Evolutionary conservation across 768 basidiomycete genomes (phyloP), one percentile per base, ranked within the genome.

Genomic region (Symmetrospora coprosmae): DNA sequence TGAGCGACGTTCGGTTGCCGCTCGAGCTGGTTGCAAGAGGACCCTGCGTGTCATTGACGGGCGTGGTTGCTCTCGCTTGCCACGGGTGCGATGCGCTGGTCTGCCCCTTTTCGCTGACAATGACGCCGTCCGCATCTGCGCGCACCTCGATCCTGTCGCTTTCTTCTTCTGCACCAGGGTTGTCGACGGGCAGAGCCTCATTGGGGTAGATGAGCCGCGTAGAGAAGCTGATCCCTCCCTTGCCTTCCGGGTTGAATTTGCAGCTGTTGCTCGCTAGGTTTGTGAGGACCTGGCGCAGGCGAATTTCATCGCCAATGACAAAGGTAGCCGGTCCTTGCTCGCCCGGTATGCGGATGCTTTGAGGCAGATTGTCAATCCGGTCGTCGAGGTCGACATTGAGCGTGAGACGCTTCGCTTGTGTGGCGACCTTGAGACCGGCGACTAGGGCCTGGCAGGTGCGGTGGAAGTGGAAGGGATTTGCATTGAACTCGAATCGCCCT

Each of bases 401-500:
- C 7, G 64, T 34, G 23, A 72, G 63, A 2, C 66, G 65, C 1
- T 68, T 64, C 0, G 66, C 61, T 2, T 66, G 60, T 1, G 68
- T 66, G n/a, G 67, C 66, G 60, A 70, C 63, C 28, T 65, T 61
- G 8, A 70, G 72, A 0, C 74, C 72, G 2, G 73, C 66, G 25
- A 76, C 71, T 41, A 75, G 74, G 11, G 73, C 67, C n/a, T 73
- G 72, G 55, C 76, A 74, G 19, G 72, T 69, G 51, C 72, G 71
- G 65, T 76, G 75, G 61, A 76, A 74, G 23, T 75, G 71, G 71
- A 78, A 78, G 0, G 78, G 78, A 60, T 75, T 72, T 0, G 72
- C 67, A 11, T 74, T 73, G 64, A 73, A 74, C 6, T 75, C 71
- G 66, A 94, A 92, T 51, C 81, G 80, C 2, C 86, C 86, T 59